Conservation (phyloP, 805 yeast genomes). For the Nakazawaea ishiwadae region DNA sequence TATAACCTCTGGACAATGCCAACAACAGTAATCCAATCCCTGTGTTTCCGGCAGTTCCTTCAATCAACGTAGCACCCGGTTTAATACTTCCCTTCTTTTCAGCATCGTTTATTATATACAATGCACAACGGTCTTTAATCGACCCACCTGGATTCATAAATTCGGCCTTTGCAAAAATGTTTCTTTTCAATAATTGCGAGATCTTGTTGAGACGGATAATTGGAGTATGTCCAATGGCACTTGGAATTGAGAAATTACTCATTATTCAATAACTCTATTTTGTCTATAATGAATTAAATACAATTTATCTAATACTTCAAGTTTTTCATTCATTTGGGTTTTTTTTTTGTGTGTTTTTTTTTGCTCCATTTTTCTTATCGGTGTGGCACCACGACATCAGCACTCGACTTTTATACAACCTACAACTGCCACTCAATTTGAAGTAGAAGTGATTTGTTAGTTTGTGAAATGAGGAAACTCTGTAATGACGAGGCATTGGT, state of each 20-base stretch:
- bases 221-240: conserved; percentile 74
- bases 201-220: conserved; percentile 61
- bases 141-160: conserved; percentile 80
- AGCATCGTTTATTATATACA: conserved; percentile 62
- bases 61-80: conserved; percentile 67
- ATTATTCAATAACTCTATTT: too few relatives aligned
- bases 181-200: conserved; percentile 62
- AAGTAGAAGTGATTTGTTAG: too few relatives aligned
- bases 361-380: too few relatives aligned
- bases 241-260: conserved; percentile 2
- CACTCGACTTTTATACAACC: too few relatives aligned
- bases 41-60: conserved; percentile 88
- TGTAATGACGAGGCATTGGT: too few relatives aligned
- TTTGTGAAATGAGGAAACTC: too few relatives aligned
- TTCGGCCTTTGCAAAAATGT: conserved; percentile 74
- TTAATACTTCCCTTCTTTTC: conserved; percentile 47
- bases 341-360: too few relatives aligned
- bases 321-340: too few relatives aligned
- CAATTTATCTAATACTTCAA: too few relatives aligned
- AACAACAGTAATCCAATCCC: conserved; percentile 81
- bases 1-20: conserved; percentile 72
- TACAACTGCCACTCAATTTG: too few relatives aligned
- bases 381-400: too few relatives aligned
- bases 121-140: conserved; percentile 83
- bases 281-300: too few relatives aligned